Base-by-base conservation (phyloP, 2,329 filamentous ascomycete genomes). In the Colletotrichum tamarilloi region DNA sequence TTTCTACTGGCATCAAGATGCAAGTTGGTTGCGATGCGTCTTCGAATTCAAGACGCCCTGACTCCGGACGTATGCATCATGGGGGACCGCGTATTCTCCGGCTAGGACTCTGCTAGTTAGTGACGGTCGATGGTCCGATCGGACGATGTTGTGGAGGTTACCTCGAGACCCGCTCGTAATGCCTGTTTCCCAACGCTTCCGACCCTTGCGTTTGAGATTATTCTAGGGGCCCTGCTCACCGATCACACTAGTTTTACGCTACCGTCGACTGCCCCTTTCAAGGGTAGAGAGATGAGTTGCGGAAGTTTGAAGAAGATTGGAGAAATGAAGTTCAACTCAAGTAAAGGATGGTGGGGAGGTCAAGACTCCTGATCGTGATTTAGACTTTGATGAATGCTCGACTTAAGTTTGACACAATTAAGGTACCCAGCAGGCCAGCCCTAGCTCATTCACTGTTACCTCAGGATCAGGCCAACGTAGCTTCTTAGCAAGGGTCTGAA, bases 261-360 rank as follows among this genome's bases (percentile, higher is more conserved):
- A 26, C 16, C 22, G 8, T 28, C n/a, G 22, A 9, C 52, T 24
- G 38, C 6, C 52, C 24, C 52, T 22, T 4, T 49, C 19, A 49
- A 49, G 42, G 42, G 8, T 22, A 49, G 42, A 49, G 19, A 49
- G 42, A 49, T 49, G 42, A 49, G 19, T 49, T 49, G 42, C 16
- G 42, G 42, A 24, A 32, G 49, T 55, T 49, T 65, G 49, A 30
- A 49, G 22, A 9, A 24, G 46, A 35, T 52, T 35, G 32, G 32
- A 68, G 26, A 60, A 67, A 53, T 60, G 56, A 67, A 38, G 24
- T 12, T 59, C n/a, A 52, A 28, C 65, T 67, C 42, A 60, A 42
- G 38, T 53, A 67, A 60, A 60, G 28, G 28, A 26, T n/a, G 24
- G 42, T 60, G 28, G 26, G 38, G 65, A 57, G 30, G 16, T 16